These are phyloP conservation scores for Histomonas meleagridis DNA, from an alignment of 208 protist genomes.

Conservation along the genomic window DNA sequence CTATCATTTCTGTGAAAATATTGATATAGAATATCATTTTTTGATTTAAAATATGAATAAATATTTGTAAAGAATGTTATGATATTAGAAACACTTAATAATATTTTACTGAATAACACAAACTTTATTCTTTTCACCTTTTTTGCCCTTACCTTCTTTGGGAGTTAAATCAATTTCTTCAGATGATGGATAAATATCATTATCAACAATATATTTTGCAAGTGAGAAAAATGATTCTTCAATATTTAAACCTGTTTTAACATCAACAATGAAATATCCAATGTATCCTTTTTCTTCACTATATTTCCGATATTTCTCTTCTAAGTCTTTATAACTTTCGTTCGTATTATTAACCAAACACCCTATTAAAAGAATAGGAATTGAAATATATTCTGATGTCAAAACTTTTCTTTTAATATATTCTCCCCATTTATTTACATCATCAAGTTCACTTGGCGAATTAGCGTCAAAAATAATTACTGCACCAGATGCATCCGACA, in stretches of 20 bases:
- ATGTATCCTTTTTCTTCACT: constrained; percentile 17
- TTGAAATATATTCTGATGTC: background rate
- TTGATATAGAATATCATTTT: no score
- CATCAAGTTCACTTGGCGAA: no score
- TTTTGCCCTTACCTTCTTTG: background rate
- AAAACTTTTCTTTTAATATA: constrained; percentile 40
- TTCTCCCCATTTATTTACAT: constrained; percentile 34
- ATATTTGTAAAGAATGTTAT: no score
- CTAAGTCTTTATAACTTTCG: background rate
- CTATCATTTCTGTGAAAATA: no score
- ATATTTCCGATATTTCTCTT: constrained; percentile 23
- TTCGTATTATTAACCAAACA: background rate
- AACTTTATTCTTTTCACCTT: no score
- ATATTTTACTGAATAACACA: no score
- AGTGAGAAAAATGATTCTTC: background rate
- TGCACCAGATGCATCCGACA: background rate
- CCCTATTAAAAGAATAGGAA: constrained; percentile 37
- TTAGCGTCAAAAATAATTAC: background rate
- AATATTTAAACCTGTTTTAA: background rate
- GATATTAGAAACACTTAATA: no score
- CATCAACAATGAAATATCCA: background rate
- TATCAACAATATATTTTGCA: background rate
- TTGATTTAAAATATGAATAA: no score
- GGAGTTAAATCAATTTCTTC: background rate
- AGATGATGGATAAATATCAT: background rate